A percentile compares a stretch with the other conserved stretches of the same genome.
Evolutionary conservation across 306 rosid species (phyloP).

Genomic region (Astragalus membranaceus): DNA sequence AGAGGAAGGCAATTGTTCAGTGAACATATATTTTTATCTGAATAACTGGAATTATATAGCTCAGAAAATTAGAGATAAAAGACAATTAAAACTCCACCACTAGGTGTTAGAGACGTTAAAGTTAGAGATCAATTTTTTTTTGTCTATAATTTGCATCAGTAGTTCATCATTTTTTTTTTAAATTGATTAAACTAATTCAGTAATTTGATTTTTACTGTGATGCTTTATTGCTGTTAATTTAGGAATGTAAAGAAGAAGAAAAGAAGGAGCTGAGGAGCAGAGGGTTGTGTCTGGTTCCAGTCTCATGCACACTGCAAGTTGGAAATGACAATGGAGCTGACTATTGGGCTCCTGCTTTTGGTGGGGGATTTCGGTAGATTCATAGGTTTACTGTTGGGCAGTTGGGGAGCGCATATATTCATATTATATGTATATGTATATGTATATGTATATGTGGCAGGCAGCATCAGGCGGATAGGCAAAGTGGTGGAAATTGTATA

Average conservation of each 20-base stretch:
- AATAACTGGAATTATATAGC: too few relatives aligned
- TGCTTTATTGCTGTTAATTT: neutral
- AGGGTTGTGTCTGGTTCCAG: slow-evolving; percentile 95
- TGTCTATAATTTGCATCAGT: neutral
- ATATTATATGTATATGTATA: too few relatives aligned
- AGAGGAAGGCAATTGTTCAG: slow-evolving; percentile 45
- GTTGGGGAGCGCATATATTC: neutral
- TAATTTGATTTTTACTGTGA: neutral
- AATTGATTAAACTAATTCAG: neutral
- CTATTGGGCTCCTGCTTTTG: slow-evolving; percentile 89
- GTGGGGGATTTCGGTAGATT: slow-evolving; percentile 62
- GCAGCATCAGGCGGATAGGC: neutral
- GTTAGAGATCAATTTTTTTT: too few relatives aligned
- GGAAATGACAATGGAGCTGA: slow-evolving; percentile 97
- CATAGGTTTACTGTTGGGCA: neutral
- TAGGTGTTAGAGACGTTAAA: too few relatives aligned
- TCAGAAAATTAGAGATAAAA: too few relatives aligned
- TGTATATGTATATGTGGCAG: neutral
- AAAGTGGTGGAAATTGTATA: slow-evolving; percentile 52
- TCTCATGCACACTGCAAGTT: slow-evolving; percentile 89
- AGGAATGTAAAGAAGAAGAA: slow-evolving; percentile 56
- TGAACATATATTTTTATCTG: too few relatives aligned
- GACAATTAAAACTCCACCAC: too few relatives aligned
- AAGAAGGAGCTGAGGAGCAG: slow-evolving; percentile 79
- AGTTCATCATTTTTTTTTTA: neutral